A percentile compares a stretch with the other conserved stretches of the same genome.
These are phyloP conservation scores for Rhododendron mucronatum DNA, from an alignment of 148 eudicot genomes.

Conservation along the genomic window DNA sequence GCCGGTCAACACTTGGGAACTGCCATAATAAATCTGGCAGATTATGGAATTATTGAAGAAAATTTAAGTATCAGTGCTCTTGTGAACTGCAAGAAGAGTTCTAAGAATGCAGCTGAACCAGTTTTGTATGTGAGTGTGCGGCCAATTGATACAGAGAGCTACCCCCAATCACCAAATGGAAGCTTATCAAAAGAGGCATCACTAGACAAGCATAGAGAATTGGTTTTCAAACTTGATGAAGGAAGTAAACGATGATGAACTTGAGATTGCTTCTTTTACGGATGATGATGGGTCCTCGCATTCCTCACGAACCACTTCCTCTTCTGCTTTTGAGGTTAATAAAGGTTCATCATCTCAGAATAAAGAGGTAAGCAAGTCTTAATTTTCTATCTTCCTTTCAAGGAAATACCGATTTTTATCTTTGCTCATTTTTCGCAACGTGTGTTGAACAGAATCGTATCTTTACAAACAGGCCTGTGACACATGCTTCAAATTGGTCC, in stretches of 20 bases:
- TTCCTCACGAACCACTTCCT: slow-evolving; percentile 42
- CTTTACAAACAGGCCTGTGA: background rate
- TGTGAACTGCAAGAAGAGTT: slow-evolving; percentile 54
- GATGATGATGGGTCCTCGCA: slow-evolving; percentile 62
- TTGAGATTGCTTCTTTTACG: slow-evolving; percentile 54
- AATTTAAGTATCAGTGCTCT: slow-evolving; percentile 33
- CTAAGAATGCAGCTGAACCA: slow-evolving; percentile 44
- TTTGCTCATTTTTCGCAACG: background rate
- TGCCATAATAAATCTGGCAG: slow-evolving; percentile 60
- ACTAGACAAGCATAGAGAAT: slow-evolving; percentile 46
- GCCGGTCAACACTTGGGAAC: slow-evolving; percentile 73
- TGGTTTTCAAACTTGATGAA: slow-evolving; percentile 39
- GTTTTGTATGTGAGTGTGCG: slow-evolving; percentile 49
- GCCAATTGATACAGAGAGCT: slow-evolving; percentile 58
- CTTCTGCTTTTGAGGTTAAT: slow-evolving; percentile 35
- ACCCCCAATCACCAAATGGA: slow-evolving; percentile 25
- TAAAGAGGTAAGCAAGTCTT: slow-evolving; percentile 41
- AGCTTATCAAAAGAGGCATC: slow-evolving; percentile 28
- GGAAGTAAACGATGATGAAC: slow-evolving; percentile 47
- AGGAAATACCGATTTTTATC: background rate
- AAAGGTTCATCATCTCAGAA: slow-evolving; percentile 30
- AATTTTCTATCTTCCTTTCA: slow-evolving; percentile 17
- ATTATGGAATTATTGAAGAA: slow-evolving; percentile 66
- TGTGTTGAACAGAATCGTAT: background rate
- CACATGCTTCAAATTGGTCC: background rate